Conservation (phyloP, 2,329 filamentous ascomycete genomes). For the Colletotrichum sidae region DNA sequence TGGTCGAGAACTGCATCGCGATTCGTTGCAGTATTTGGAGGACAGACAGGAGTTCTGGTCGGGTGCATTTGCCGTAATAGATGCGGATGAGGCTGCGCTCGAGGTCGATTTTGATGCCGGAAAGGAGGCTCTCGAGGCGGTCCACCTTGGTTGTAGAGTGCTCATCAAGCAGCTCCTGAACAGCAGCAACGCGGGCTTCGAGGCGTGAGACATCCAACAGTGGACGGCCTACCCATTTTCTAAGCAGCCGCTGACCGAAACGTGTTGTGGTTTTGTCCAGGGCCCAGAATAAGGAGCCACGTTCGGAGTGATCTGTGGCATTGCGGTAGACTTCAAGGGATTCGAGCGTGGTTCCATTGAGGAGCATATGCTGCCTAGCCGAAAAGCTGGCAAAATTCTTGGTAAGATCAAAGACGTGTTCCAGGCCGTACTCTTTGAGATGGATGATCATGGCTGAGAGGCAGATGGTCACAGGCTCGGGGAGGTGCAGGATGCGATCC, state of each 20-base stretch:
- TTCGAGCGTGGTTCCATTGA: slow-evolving; percentile 94
- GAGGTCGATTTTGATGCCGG: slow-evolving; percentile 80
- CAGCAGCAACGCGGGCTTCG: slow-evolving; percentile 83
- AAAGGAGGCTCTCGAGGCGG: slow-evolving; percentile 78
- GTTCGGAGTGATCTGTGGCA: slow-evolving; percentile 85
- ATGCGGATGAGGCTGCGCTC: slow-evolving; percentile 95
- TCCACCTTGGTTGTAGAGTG: slow-evolving; percentile 76
- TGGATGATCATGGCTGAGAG: slow-evolving; percentile 97
- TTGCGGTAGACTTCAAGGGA: slow-evolving; percentile 97
- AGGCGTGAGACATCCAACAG: slow-evolving; percentile 81
- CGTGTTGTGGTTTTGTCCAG: slow-evolving; percentile 92
- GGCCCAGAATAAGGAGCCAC: slow-evolving; percentile 95
- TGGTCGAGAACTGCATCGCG: slow-evolving; percentile 77
- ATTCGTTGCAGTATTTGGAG: slow-evolving; percentile 89
- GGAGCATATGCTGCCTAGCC: slow-evolving; percentile 91
- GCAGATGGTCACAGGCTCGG: slow-evolving; percentile 89
- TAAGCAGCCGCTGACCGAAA: slow-evolving; percentile 86
- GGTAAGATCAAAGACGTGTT: slow-evolving; percentile 95
- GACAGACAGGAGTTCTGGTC: slow-evolving; percentile 86
- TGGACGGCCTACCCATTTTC: slow-evolving; percentile 95
- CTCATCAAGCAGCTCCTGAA: slow-evolving; percentile 84
- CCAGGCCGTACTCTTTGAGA: slow-evolving; percentile 88
- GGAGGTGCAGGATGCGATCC: slow-evolving; percentile 86
- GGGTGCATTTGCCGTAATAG: slow-evolving; percentile 95
- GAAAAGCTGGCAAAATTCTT: slow-evolving; percentile 98